Conservation (phyloP, 2,329 filamentous ascomycete genomes). For the Fusarium brachygibbosum region DNA sequence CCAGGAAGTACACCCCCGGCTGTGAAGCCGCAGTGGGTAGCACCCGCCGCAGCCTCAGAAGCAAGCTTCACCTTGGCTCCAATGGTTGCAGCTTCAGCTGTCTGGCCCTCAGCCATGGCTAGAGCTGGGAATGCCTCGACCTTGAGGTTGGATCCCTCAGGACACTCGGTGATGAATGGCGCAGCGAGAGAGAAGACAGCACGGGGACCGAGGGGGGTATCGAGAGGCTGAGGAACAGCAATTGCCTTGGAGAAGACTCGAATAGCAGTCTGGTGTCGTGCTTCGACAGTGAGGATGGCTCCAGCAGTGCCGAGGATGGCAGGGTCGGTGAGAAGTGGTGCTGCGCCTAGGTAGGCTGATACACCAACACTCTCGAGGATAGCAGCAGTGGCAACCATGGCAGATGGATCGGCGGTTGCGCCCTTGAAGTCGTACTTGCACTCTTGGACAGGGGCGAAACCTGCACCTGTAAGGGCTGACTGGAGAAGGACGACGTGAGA, state of each 20-base stretch:
- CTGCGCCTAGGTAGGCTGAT: conserved; percentile 80
- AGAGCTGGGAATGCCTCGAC: conserved; percentile 73
- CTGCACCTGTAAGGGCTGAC: conserved; percentile 63
- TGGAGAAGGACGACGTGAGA: conserved; percentile 60
- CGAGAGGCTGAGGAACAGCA: conserved; percentile 77
- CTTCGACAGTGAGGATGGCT: conserved; percentile 79
- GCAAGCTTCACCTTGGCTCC: conserved; percentile 57
- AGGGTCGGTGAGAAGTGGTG: conserved; percentile 71
- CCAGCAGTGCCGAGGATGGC: conserved; percentile 75
- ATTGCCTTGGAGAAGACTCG: conserved; percentile 68
- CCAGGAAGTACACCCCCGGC: conserved; percentile 69
- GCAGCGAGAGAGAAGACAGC: conserved; percentile 81
- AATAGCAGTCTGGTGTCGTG: conserved; percentile 80
- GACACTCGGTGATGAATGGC: conserved; percentile 79
- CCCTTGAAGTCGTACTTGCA: conserved; percentile 84
- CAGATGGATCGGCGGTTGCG: conserved; percentile 72
- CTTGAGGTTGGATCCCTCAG: conserved; percentile 70
- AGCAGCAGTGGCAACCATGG: conserved; percentile 77
- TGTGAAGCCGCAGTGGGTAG: conserved; percentile 75
- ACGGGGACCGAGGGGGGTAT: conserved; percentile 75
- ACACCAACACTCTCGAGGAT: conserved; percentile 81
- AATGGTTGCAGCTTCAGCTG: conserved; percentile 55
- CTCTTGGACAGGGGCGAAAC: conserved; percentile 74
- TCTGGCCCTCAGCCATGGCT: conserved; percentile 62
- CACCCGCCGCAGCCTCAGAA: conserved; percentile 63